Conservation (phyloP, 2,329 filamentous ascomycete species). For the Alternaria brassicae region DNA sequence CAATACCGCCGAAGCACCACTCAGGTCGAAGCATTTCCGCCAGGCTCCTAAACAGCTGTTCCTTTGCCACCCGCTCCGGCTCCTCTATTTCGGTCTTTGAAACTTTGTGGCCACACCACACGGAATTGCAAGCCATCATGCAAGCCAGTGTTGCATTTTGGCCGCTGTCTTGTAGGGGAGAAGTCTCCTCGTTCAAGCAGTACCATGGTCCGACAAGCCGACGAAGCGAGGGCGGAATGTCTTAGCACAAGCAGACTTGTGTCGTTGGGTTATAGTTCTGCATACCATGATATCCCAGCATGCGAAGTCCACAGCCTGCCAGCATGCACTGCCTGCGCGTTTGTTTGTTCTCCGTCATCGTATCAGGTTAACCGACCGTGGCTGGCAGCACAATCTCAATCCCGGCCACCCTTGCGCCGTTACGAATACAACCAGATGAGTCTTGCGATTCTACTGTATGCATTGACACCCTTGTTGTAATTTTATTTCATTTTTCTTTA, state of each 20-base stretch:
- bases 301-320: constrained; percentile 22
- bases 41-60: not conserved
- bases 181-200: not conserved
- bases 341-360: constrained; percentile 23
- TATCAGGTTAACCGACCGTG: constrained; percentile 27
- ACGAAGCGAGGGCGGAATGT: not conserved
- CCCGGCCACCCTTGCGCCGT: constrained; percentile 11
- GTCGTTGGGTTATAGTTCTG: constrained; percentile 18
- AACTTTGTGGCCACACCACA: constrained; percentile 13
- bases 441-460: constrained; percentile 7
- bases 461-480: constrained; percentile 5
- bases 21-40: constrained; percentile 3
- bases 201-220: constrained; percentile 1
- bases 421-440: constrained; percentile 28
- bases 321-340: constrained; percentile 2
- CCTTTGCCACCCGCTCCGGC: constrained; percentile 19
- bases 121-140: constrained; percentile 15
- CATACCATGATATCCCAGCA: constrained; percentile 17
- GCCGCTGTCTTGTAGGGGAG: constrained; percentile 5
- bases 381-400: constrained; percentile 11
- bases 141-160: constrained; percentile 9
- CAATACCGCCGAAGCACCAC: constrained; percentile 12
- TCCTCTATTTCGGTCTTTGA: constrained; percentile 14
- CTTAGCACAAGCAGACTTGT: constrained; percentile 1
- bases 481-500: not conserved